Base-by-base conservation (phyloP, 176 grass and related monocot genomes). In the barley (Hordeum vulgare) region DNA sequence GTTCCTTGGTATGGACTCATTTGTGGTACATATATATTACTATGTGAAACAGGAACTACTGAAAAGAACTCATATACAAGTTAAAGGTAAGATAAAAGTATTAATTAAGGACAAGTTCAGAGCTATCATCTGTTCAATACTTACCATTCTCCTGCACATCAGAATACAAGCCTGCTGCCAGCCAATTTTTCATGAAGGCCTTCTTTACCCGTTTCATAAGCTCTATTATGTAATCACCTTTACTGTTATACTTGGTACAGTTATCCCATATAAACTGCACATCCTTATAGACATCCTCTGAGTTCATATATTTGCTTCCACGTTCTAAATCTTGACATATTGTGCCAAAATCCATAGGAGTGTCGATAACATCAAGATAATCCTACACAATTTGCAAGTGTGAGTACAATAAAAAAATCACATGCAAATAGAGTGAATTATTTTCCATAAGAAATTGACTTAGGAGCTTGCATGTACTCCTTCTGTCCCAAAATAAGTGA, bases 181-280 rank as follows among this genome's bases (percentile, higher is more conserved):
- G 86, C 96, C 96, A 99, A 86, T 92, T 85, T 74, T 99, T 99
- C 66, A 88, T 90, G 77, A 99, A 99, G 47, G 85, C 89, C 83
- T 99, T 99, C 90, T 99, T 99, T 75, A 96, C 96, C 75, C 96
- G 87, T 86, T 90, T 95, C 96, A 99, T 99, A 81, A 99, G 93
- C 72, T 99, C 96, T 75, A 99, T 87, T 77, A 99, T 84, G 60
- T 92, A 99, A 89, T 99, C 91, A 75, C 96, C 96, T 88, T 96
- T 99, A 81, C 94, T 96, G 63, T 99, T 99, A 78, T 99, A 99
- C 54, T 89, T 96, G 67, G 75, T 89, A 76, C 96, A 99, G 65
- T 99, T 99, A 66, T 87, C 83, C 96, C 96, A 99, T 86, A 99
- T 99, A 77, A 87, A 93, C 45, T 99, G 89, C 24, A 96, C 89